phyloP scores from a whole-genome alignment of 2,329 filamentous ascomycete genomes.

The Apiospora aurea region DNA sequence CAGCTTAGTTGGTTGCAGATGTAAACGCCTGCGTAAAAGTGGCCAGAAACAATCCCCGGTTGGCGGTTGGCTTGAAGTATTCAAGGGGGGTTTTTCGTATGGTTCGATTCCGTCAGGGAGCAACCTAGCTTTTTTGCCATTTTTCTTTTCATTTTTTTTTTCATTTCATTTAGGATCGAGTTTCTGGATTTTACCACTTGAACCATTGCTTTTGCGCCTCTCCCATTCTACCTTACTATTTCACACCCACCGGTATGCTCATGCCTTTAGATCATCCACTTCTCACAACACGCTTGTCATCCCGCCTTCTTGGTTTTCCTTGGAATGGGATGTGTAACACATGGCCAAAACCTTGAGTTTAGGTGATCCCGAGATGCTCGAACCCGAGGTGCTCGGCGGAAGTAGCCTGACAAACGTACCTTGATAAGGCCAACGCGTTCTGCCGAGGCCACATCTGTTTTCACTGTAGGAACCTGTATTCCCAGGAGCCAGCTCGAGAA shows the following conservation, averaged over 20 bases:
- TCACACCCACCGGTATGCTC: too few relatives aligned
- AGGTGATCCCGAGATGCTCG: too few relatives aligned
- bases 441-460: neutral
- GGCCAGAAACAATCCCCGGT: neutral
- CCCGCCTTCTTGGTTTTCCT: too few relatives aligned
- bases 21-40: neutral
- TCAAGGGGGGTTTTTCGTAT: constrained; percentile 3
- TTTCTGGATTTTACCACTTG: neutral
- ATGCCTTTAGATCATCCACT: too few relatives aligned
- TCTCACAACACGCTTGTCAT: too few relatives aligned
- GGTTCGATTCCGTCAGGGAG: neutral
- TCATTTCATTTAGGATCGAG: neutral
- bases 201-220: too few relatives aligned
- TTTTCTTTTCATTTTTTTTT: neutral
- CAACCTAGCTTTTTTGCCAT: neutral
- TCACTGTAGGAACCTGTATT: too few relatives aligned
- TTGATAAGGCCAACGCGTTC: neutral
- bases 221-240: too few relatives aligned
- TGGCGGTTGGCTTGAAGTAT: neutral
- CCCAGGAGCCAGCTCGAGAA: neutral
- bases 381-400: too few relatives aligned
- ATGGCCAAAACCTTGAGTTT: rapidly evolving
- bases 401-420: neutral
- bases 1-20: neutral
- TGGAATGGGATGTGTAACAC: too few relatives aligned